Evolutionary conservation across 164 flowering plant genomes (phyloP), one percentile per base, ranked within the genome.

Genomic region (Santalum album): DNA sequence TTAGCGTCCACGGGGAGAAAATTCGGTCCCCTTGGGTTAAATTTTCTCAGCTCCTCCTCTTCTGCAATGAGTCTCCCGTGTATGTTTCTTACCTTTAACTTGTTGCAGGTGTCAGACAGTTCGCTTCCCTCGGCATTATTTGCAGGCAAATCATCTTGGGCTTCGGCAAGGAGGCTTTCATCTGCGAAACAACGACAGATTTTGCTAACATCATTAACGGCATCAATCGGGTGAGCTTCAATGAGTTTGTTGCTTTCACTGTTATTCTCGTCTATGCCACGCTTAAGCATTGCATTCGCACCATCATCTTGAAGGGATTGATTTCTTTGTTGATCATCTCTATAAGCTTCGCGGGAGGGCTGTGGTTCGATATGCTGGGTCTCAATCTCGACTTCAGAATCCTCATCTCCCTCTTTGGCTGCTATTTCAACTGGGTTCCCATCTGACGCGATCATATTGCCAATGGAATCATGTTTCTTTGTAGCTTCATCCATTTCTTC

Each of bases 21-120:
- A 43, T 70, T 78, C 45, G 88, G 92, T 44, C 57, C 81, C 59
- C 78, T 55, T 50, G 86, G 86, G 45, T 85, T 82, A 75, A 82
- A 80, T 25, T 49, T 35, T 50, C 66, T 65, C 35, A 6, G 19
- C 22, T 71, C 77, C 25, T 75, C 78, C 0, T 2, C 9, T 0
- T 63, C 69, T 19, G 59, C 62, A 1, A 11, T 36, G 3, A 26
- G 29, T 61, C 51, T 72, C 62, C 57, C 72, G 60, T 66, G 3
- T 45, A 57, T 55, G 42, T 35, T 56, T 74, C 51, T 25, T 45
- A 45, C 6, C 1, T 22, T 22, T 20, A 10, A 25, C n/a, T 25
- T 60, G 49, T 34, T 59, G 56, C 54, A 39, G 56, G 29, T 19
- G 12, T 52, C 25, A 4, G 49, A 24, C 18, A 55, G 36, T 51